Evolutionary conservation across 1,284 basidiomycete genomes (phyloP).

Genomic region (Apiotrichum gracile): DNA sequence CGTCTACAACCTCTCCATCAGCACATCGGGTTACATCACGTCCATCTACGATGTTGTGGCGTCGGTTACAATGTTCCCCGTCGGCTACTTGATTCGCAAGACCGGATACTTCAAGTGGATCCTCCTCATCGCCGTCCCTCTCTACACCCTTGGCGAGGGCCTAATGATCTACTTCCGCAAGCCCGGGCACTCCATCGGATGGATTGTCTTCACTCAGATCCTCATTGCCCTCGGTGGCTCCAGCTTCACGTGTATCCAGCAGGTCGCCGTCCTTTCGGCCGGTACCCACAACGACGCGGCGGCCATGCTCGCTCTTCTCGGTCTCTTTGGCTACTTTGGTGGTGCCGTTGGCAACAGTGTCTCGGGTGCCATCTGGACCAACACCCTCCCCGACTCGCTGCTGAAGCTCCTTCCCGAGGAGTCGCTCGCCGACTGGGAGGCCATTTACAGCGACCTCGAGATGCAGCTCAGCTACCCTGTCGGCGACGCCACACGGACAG

Average conservation of each 20-base stretch:
- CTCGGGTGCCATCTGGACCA: constrained; percentile 48
- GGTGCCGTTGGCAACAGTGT: constrained; percentile 23
- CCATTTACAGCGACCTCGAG: constrained; percentile 31
- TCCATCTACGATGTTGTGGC: constrained; percentile 44
- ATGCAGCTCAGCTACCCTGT: constrained; percentile 30
- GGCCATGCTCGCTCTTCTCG: constrained; percentile 42
- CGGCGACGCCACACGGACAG: constrained; percentile 25
- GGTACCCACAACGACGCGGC: constrained; percentile 47
- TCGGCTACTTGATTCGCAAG: constrained; percentile 39
- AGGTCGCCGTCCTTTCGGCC: constrained; percentile 45
- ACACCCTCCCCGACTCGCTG: constrained; percentile 39
- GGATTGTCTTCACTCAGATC: constrained; percentile 41
- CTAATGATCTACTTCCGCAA: constrained; percentile 46
- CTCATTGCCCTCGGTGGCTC: constrained; percentile 47
- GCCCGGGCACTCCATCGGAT: constrained; percentile 23
- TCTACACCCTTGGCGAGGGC: constrained; percentile 46
- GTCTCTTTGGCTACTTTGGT: constrained; percentile 42
- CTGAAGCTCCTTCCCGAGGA: constrained; percentile 31
- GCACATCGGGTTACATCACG: constrained; percentile 42
- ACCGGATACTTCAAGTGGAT: constrained; percentile 45
- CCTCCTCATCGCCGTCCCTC: constrained; percentile 30
- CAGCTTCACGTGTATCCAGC: constrained; percentile 43
- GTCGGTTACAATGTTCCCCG: constrained; percentile 36
- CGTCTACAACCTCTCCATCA: constrained; percentile 41
- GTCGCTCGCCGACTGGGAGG: constrained; percentile 27